phyloP scores from a whole-genome alignment of 805 yeast species.

The Ogataea saltuana region DNA sequence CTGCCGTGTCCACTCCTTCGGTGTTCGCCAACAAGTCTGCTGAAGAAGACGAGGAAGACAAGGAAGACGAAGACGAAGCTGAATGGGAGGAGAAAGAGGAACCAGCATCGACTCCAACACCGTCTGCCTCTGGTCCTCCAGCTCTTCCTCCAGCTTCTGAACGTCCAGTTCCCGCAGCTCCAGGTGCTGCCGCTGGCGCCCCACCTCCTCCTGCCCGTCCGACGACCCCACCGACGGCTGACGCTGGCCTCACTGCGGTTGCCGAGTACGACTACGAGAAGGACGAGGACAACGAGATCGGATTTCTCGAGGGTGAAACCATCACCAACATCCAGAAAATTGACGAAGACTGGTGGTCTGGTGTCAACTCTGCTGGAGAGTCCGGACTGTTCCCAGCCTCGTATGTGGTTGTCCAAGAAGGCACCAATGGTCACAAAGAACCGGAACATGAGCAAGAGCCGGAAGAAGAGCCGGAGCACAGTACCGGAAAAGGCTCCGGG shows the following conservation, averaged over 20 bases:
- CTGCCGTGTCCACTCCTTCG: constrained; percentile 14
- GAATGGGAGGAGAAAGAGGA: constrained; percentile 28
- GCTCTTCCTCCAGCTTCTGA: constrained; percentile 4
- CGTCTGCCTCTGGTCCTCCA: constrained; percentile 28
- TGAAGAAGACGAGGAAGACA: constrained; percentile 21
- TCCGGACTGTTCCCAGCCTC: constrained; percentile 59
- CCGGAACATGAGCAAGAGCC: constrained; percentile 23
- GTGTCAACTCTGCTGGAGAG: constrained; percentile 41
- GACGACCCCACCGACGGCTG: constrained; percentile 21
- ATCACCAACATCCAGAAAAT: constrained; percentile 67
- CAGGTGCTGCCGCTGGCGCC: constrained; percentile 19
- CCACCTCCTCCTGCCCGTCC: constrained; percentile 24
- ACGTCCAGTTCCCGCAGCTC: constrained; percentile 20
- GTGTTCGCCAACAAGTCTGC: constrained; percentile 13
- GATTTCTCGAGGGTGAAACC: constrained; percentile 63
- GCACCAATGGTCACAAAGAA: constrained; percentile 14
- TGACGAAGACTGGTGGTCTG: constrained; percentile 74
- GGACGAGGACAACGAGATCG: constrained; percentile 76
- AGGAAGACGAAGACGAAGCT: constrained; percentile 24
- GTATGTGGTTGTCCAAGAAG: constrained; percentile 45
- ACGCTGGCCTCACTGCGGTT: constrained; percentile 48
- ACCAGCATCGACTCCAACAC: constrained; percentile 27
- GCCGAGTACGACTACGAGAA: constrained; percentile 81
- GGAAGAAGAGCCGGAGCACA: constrained; percentile 18
- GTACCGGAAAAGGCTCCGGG: constrained; percentile 18